Conservation (phyloP, 306 rosid species). For the Rubus idaeus region DNA sequence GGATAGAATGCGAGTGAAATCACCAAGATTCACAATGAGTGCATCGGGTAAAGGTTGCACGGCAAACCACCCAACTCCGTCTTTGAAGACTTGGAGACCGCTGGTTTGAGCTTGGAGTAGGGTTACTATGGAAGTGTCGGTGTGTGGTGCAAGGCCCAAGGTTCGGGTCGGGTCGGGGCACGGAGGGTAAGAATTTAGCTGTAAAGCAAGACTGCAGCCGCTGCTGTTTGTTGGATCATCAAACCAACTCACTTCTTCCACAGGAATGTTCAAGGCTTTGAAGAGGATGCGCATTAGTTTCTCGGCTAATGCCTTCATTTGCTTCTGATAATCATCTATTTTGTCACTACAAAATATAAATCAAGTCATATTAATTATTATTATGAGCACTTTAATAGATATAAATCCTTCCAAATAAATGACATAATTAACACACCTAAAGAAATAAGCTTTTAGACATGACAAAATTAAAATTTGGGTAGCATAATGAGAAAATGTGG, state of each 20-base stretch:
- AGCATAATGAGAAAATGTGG: no score
- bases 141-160: neutral
- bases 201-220: neutral
- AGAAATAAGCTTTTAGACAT: no score
- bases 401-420: no score
- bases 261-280: neutral
- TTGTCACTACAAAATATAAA: neutral
- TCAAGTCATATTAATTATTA: neutral
- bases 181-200: neutral
- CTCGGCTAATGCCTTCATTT: neutral
- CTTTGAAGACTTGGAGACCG: slow-evolving; percentile 63
- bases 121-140: neutral
- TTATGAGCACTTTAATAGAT: no score
- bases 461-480: no score
- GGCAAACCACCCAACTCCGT: slow-evolving; percentile 52
- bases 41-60: slow-evolving; percentile 44
- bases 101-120: slow-evolving; percentile 33
- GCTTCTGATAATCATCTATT: neutral
- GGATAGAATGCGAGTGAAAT: slow-evolving; percentile 57
- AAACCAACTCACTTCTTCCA: neutral
- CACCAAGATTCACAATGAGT: slow-evolving; percentile 61
- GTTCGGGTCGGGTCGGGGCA: neutral
- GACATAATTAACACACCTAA: no score
- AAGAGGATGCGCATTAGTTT: neutral
- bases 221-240: neutral